Evolutionary conservation across 345 rosid species (phyloP), one percentile per base, ranked within the genome.

Genomic region (Euclidium syriacum): DNA sequence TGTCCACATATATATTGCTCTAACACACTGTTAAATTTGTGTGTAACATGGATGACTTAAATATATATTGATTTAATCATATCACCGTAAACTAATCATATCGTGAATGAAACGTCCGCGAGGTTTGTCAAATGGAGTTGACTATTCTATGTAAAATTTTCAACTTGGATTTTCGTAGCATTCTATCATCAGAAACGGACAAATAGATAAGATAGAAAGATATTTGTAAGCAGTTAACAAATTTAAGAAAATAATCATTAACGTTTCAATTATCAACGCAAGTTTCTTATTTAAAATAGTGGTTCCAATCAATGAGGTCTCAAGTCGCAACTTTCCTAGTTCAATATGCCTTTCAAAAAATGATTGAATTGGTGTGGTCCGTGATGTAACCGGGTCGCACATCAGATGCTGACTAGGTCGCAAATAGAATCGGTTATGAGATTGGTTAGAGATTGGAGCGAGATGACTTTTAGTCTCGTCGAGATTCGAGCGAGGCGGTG

Each of bases 81-180:
- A 14, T 18, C 18, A 12, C 24, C 19, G 51, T 32, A 43, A 30
- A 30, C n/a, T 19, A 48, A 17, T n/a, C n/a, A n/a, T n/a, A n/a
- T n/a, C n/a, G n/a, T n/a, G 25, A n/a, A n/a, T 15, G 10, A 52
- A 26, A 14, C 19, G 20, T 52, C 4, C 41, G 51, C 40, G 14
- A 33, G 34, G 50, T 46, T 58, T 15, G 11, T 34, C 58, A 51
- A 58, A 40, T 63, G 38, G 67, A n/a, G 70, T 46, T 67, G 70
- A 54, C 55, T 22, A 42, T 36, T 22, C 27, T 64, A 15, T 30
- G 27, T 39, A 15, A 36, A 16, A 2, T 24, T 30, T 5, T 14
- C 3, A 44, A 24, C 33, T 18, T 12, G 14, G 4, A 62, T 15
- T n/a, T 60, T 5, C n/a, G 5, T 55, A 41, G 40, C 38, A 33